Base-by-base conservation (phyloP, 202 grass and related monocot species). In the Panicum hallii region DNA sequence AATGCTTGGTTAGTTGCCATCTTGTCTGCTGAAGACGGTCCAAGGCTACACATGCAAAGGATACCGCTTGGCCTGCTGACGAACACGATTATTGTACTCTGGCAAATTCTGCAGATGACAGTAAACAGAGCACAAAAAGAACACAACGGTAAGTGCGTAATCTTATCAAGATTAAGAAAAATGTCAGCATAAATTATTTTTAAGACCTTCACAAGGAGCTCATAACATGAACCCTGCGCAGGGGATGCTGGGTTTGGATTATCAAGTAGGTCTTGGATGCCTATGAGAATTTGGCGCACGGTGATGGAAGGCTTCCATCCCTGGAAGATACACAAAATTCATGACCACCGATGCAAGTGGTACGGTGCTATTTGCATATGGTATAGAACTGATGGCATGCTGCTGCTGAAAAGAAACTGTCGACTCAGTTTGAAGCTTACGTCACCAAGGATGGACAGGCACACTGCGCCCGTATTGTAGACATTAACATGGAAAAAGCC, bases 271-370 rank as follows among this genome's bases (percentile, higher is more conserved):
- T 98, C 95, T 62, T 98, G 95, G 75, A 98, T 90, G 36, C 93
- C 89, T 34, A 95, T 43, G 50, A 98, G 83, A 82, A 95, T 91
- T 46, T 98, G 95, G 53, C 88, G 91, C 80, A 93, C 89, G 0
- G 95, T 94, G 46, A 94, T 94, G 40, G 92, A 91, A 41, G 95
- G 86, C 63, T 93, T 97, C 90, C 92, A 98, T 70, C 64, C 95
- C 93, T 95, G 87, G 67, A 62, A 77, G 20, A 58, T 36, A 70
- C 14, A 22, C 1, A 67, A 9, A 26, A 2, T 1, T 17, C 55
- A 79, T 30, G 5, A 43, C 4, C 41, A 28, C 4, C 40, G 46
- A 38, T 4, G 36, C 36, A 38, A 80, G 43, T 40, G 3, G 52
- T 43, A 22, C 3, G 3, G 52, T 43, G 34, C 3, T 19, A 67